Evolutionary conservation across 73 alveolate genomes (phyloP), one percentile per base, ranked within the genome.

Genomic region (Paramecium pentaurelia): DNA sequence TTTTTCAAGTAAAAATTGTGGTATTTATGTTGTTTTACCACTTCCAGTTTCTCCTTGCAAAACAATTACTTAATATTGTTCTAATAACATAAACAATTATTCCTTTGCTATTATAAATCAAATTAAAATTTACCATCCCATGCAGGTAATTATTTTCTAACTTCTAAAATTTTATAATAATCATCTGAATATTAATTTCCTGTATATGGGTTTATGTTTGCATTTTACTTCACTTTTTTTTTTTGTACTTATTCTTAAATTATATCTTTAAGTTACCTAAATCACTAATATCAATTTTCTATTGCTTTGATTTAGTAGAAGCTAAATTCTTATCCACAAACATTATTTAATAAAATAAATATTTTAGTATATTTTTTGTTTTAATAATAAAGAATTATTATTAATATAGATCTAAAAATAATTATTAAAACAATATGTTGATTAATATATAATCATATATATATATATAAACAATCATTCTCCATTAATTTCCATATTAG

Each of bases 1-100:
- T 77, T 96, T 94, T 64, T 93, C 96, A 77, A 97, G 93, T 64
- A 98, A 90, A 96, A 97, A 98, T 93, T 98, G 96, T 34, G 99
- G 99, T 58, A 97, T 96, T 95, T 98, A 98, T 16, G 99, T 98
- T 3, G 99, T 98, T 91, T 98, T 98, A 5, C 99, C 99, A 68
- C 98, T 92, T 80, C 99, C 99, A 2, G 99, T 98, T 87, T 98
- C 99, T 71, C 99, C 99, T 95, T 98, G 98, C 9, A 98, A 87
- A 44, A 98, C 97, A 3, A 98, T 95, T 45, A 96, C 98, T 92
- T 98, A 96, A 91, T 95, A 93, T 54, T 95, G 93, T 64, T 96
- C 95, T 42, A 98, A 97, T 42, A 98, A 95, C 60, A 94, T 95
- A 32, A 95, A 90, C 18, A 98, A 94, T 92, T 96, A 93, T 42